A percentile compares a stretch with the other conserved stretches of the same genome.
These are phyloP conservation scores for Komagataella mondaviorum DNA, from an alignment of 805 yeast species.

Conservation along the genomic window DNA sequence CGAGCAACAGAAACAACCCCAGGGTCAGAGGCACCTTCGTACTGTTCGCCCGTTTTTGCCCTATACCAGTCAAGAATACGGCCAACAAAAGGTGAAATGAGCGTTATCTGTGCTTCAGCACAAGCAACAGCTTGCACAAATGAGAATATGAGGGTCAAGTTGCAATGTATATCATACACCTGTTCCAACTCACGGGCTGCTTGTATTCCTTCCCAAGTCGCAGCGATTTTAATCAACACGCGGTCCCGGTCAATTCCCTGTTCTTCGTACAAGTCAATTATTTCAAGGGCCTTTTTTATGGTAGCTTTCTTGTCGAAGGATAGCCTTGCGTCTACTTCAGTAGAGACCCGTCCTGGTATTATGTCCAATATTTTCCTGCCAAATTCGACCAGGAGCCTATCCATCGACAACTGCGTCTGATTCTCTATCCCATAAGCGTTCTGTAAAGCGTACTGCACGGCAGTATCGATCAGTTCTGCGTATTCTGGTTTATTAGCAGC, in stretches of 20 bases:
- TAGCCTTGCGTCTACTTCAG: conserved; percentile 97
- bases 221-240: conserved; percentile 89
- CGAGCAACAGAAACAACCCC: conserved; percentile 86
- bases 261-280: conserved; percentile 76
- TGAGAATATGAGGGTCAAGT: conserved; percentile 90
- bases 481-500: conserved; percentile 87
- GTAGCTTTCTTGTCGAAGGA: conserved; percentile 94
- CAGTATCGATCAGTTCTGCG: conserved; percentile 79
- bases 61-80: conserved; percentile 98
- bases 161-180: conserved; percentile 83
- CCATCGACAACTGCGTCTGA: conserved; percentile 75
- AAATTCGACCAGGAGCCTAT: conserved; percentile 87
- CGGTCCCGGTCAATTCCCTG: conserved; percentile 83
- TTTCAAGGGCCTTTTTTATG: conserved; percentile 81
- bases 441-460: conserved; percentile 72
- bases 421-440: conserved; percentile 46
- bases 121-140: conserved; percentile 97
- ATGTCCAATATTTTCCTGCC: conserved; percentile 87
- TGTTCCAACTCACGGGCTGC: conserved; percentile 94
- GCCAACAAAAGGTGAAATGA: conserved; percentile 98
- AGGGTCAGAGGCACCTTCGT: conserved; percentile 76
- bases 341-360: conserved; percentile 98
- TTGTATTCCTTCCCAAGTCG: conserved; percentile 99
- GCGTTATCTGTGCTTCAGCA: conserved; percentile 94
- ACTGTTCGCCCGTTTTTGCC: conserved; percentile 81